A percentile compares a stretch with the other conserved stretches of the same genome.
Conservation (phyloP, 2,329 filamentous ascomycete genomes). For the Penicillium digitatum region DNA sequence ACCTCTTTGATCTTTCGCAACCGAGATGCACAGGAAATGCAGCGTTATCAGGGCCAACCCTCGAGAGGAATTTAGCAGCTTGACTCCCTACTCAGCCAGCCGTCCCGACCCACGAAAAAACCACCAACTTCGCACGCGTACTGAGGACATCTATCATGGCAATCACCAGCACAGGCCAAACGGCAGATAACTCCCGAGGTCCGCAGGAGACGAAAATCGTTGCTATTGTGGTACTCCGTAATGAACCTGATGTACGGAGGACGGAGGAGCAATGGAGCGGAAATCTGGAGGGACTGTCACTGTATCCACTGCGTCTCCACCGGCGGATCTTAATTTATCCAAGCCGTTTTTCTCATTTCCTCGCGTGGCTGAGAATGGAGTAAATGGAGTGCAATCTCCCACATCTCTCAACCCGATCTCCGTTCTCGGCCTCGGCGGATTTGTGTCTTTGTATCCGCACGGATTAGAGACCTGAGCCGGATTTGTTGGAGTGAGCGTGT, state of each 20-base stretch:
- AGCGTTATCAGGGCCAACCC: neutral
- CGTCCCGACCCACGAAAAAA: neutral
- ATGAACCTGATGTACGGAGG: no score
- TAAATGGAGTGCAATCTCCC: neutral
- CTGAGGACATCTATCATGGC: neutral
- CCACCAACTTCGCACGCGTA: neutral
- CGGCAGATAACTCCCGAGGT: neutral
- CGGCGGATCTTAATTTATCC: constrained; percentile 19
- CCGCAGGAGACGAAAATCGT: no score
- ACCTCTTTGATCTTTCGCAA: neutral
- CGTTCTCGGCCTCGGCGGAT: constrained; percentile 5
- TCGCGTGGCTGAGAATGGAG: constrained; percentile 10
- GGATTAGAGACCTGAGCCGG: neutral
- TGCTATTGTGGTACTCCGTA: no score
- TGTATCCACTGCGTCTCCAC: constrained; percentile 18
- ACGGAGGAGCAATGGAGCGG: constrained; percentile 12
- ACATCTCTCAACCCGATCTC: neutral
- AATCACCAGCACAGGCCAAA: constrained; percentile 2
- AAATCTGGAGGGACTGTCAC: constrained; percentile 19
- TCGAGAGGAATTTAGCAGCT: neutral
- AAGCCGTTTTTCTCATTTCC: constrained; percentile 9
- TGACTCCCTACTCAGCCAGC: neutral
- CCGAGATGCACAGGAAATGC: neutral
- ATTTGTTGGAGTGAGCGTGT: neutral
- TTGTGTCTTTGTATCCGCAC: neutral